Evolutionary conservation across 805 yeast genomes (phyloP), one percentile per base, ranked within the genome.

Genomic region (Yamadazyma ubonensis): DNA sequence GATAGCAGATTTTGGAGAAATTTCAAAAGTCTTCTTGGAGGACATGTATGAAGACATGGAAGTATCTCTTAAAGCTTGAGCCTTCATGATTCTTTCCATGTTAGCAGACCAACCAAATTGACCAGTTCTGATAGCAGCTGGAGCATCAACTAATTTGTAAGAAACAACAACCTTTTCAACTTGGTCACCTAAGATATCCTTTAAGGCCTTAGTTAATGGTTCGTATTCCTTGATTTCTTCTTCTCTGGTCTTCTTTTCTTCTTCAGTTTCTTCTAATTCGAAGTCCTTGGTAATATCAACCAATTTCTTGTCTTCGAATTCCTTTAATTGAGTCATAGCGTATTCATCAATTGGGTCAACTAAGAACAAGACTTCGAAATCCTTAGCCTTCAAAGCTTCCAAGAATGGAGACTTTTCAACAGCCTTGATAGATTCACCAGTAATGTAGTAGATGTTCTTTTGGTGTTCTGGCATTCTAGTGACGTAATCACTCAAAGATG

Each of bases 71-170:
- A 93, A 78, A 58, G 99, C 99, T 79, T 93, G 99, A 49, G 99
- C 99, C 81, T 93, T 93, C 99, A 93, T 93, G 81, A 93, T 93
- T 85, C 99, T 91, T 80, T 93, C 99, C 99, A 93, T 93, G 81
- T 93, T 93, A 63, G 99, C 99, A 55, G 99, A 93, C 99, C 99
- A 93, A 70, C 99, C 99, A 71, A 93, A 93, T 78, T 93, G 98
- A 57, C 97, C 98, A 56, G 99, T 93, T 82, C 99, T 89, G 69
- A 93, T 93, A 58, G 99, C 99, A 70, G 99, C 99, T 71, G 99
- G 99, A 44, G 98, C 90, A 64, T 90, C 97, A 59, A 90, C 88
- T 65, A 93, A 81, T 75, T 88, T 89, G 77, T 91, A 95, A 52
- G 98, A 89, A 52, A 93, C 96, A 65, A 90, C 89, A 72, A 95